Base-by-base conservation (phyloP, 192 early-diverging fungal genomes). In the Mortierella claussenii region DNA sequence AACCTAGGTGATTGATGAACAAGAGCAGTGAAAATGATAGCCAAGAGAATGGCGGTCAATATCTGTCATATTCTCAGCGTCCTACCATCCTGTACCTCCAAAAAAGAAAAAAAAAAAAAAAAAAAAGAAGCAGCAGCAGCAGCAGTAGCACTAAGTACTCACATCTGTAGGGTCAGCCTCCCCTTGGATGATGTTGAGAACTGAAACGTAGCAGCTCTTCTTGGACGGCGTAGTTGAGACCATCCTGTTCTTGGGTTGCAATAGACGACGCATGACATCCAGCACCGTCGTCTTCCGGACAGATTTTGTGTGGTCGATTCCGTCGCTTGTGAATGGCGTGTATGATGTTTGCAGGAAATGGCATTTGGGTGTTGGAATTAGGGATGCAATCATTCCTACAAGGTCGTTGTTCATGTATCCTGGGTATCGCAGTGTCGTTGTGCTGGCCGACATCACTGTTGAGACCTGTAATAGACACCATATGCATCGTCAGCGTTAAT, bases 391-490 rank as follows among this genome's bases (percentile, higher is more conserved):
- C 73, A 99, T 90, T 55, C 95, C 92, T 8, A 97, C 95, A 46
- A 99, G 86, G 71, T 99, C 96, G 79, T 99, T 99, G 85, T 99
- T 97, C 97, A 99, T 99, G 79, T 98, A 99, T 58, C 96, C 95
- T 31, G 97, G 97, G 82, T 99, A 99, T 57, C 97, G 91, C 44
- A 99, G 82, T 17, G 96, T 98, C 5, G 92, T 96, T 21, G 97
- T 99, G 76, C 92, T 94, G 17, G 97, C 96, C 31, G 92, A 93
- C 89, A 99, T 97, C 30, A 99, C 97, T 6, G 97, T 99, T 12
- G 97, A 96, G n/a, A 97, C 89, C 91, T 92, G 68, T n/a, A 40
- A 52, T 10, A 10, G 10, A 52, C 50, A 31, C 11, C 9, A n/a
- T n/a, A n/a, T n/a, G n/a, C n/a, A n/a, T n/a, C n/a, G n/a, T n/a